These are phyloP conservation scores for Gloeopeniophorella convolvens DNA, from an alignment of 768 basidiomycete genomes.

Conservation along the genomic window DNA sequence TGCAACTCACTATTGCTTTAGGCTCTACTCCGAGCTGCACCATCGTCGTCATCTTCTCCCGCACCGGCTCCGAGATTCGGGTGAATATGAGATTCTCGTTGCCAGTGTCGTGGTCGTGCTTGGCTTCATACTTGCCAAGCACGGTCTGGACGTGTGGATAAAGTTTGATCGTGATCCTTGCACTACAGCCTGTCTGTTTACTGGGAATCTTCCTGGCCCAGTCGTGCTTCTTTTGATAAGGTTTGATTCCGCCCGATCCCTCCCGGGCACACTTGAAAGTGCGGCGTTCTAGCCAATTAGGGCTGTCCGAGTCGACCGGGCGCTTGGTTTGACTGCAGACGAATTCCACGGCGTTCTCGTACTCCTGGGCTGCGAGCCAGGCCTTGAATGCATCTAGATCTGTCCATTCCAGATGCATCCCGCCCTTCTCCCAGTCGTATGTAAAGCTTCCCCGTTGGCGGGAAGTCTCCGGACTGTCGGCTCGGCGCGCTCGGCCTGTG, in stretches of 20 bases:
- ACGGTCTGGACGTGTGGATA: too few relatives aligned
- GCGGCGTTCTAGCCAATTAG: conserved; percentile 15
- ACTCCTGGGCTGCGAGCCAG: too few relatives aligned
- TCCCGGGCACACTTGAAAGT: not conserved
- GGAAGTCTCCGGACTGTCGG: too few relatives aligned
- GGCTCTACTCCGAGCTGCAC: not conserved
- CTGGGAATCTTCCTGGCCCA: not conserved
- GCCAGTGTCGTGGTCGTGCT: not conserved
- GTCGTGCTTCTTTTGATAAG: not conserved
- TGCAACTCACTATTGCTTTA: not conserved
- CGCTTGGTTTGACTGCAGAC: too few relatives aligned
- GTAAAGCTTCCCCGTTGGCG: too few relatives aligned
- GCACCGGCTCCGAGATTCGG: not conserved
- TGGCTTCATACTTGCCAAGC: too few relatives aligned
- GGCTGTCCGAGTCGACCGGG: conserved; percentile 13
- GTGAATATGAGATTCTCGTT: not conserved
- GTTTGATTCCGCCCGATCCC: not conserved
- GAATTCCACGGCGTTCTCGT: too few relatives aligned
- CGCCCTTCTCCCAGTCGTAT: too few relatives aligned
- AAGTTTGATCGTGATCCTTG: too few relatives aligned
- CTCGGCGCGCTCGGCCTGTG: too few relatives aligned
- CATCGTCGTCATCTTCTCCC: not conserved
- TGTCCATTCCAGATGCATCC: too few relatives aligned
- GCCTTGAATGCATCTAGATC: too few relatives aligned
- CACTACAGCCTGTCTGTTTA: not conserved